A percentile compares a stretch with the other conserved stretches of the same genome.
Conservation (phyloP, 306 rosid species). For the Sesbania bispinosa region DNA sequence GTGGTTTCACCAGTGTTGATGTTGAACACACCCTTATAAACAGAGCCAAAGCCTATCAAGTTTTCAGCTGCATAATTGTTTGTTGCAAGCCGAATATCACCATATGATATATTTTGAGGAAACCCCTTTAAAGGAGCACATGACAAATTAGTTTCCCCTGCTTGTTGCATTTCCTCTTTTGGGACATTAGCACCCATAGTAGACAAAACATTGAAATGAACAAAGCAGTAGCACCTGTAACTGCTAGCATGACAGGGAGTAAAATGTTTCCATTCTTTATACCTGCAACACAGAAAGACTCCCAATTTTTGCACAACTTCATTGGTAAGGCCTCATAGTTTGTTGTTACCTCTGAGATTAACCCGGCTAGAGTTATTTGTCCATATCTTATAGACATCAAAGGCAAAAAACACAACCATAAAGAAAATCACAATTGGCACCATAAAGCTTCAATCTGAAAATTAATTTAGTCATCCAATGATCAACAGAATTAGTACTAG, state of each 20-base stretch:
- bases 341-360: conserved; percentile 22
- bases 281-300: not conserved
- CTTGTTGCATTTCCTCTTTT: conserved; percentile 6
- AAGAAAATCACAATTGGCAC: too few species aligned
- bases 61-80: conserved; percentile 68
- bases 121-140: not conserved
- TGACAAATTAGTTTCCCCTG: not conserved
- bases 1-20: too few species aligned
- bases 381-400: too few species aligned
- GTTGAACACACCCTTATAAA: conserved; percentile 59
- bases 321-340: conserved; percentile 23
- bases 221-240: conserved; percentile 5
- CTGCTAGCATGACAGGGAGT: conserved; percentile 19
- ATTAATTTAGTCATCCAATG: too few species aligned
- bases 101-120: conserved; percentile 31
- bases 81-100: conserved; percentile 64
- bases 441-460: too few species aligned
- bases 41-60: conserved; percentile 62
- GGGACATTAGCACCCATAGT: not conserved
- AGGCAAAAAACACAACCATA: too few species aligned
- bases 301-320: conserved; percentile 21
- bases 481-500: too few species aligned
- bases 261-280: not conserved
- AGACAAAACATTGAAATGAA: not conserved
- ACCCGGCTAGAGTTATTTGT: too few species aligned